A percentile compares a stretch with the other conserved stretches of the same genome.
Conservation (phyloP, 139 green algal genomes). For the Picochlorum sp. region DNA sequence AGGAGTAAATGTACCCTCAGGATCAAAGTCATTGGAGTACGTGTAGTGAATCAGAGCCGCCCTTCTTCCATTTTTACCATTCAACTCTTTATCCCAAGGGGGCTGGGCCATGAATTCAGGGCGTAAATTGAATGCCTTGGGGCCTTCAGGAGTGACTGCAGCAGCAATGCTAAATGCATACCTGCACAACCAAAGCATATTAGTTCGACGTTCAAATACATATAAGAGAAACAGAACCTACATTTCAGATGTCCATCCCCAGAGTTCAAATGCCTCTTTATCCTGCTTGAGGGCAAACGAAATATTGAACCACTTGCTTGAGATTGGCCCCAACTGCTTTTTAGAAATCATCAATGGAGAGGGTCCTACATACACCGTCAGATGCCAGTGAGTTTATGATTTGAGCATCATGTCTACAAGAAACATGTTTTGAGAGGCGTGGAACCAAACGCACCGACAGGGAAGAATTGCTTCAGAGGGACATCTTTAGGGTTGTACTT, state of each 20-base stretch:
- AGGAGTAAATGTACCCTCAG: constrained; percentile 30
- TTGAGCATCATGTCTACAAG: no score
- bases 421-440: background rate
- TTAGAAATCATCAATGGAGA: constrained; percentile 54
- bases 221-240: background rate
- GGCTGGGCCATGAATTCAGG: constrained; percentile 55
- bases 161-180: constrained; percentile 37
- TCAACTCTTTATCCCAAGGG: constrained; percentile 47
- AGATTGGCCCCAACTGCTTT: constrained; percentile 39
- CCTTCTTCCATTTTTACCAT: constrained; percentile 13
- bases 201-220: background rate
- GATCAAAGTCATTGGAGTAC: constrained; percentile 59
- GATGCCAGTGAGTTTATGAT: background rate
- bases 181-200: background rate
- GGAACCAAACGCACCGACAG: constrained; percentile 17
- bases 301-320: constrained; percentile 40
- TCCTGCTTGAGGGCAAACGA: constrained; percentile 50
- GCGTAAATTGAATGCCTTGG: constrained; percentile 33
- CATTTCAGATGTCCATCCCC: constrained; percentile 74
- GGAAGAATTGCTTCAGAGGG: constrained; percentile 30
- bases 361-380: constrained; percentile 15
- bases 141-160: constrained; percentile 17
- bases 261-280: constrained; percentile 44
- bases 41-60: constrained; percentile 67
- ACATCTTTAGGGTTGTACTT: constrained; percentile 26